phyloP scores from a whole-genome alignment of 441 rosid genomes.

The Populus hybrid region DNA sequence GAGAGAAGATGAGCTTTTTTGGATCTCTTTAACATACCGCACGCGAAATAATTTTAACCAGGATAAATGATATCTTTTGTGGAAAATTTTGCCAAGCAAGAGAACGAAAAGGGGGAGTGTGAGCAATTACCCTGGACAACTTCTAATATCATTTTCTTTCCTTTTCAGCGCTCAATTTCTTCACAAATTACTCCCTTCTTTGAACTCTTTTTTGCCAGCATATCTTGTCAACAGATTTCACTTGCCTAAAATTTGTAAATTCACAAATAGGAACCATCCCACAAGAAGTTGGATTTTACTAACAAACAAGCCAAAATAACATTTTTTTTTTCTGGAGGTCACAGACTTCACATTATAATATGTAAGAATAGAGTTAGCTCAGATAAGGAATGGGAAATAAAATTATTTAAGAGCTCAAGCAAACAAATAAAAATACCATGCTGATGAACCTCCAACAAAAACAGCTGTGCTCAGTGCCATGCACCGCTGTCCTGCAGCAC shows the following conservation, averaged over 20 bases:
- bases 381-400: background rate
- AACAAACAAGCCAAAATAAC: background rate
- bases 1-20: background rate
- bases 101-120: background rate
- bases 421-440: conserved; percentile 37
- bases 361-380: background rate
- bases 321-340: too few relatives aligned
- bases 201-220: background rate
- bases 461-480: conserved; percentile 46
- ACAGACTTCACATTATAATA: background rate
- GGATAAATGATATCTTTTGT: background rate
- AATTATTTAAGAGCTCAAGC: background rate
- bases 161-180: background rate
- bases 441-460: conserved; percentile 49
- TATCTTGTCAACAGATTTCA: background rate
- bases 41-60: background rate
- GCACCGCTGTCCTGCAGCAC: conserved; percentile 56
- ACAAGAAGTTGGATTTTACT: background rate
- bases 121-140: background rate
- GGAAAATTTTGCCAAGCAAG: background rate
- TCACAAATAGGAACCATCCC: background rate
- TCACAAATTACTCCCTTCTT: background rate
- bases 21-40: background rate
- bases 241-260: background rate
- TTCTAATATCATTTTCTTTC: background rate